phyloP scores from a whole-genome alignment of 176 grass and related monocot genomes.

The Triticum monococcum region DNA sequence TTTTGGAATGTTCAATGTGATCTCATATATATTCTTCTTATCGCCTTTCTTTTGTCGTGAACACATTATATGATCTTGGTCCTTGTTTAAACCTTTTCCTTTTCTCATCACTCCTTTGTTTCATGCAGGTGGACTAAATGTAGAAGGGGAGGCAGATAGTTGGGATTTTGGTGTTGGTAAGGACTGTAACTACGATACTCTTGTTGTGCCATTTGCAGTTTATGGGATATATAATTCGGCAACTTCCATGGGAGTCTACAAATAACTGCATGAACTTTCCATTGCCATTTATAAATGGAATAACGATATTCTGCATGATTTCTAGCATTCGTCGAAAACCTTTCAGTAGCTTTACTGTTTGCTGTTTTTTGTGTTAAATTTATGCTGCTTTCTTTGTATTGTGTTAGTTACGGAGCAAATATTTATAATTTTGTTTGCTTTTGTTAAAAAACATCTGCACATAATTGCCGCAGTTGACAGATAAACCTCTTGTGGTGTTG shows the following conservation, averaged over 20 bases:
- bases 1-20: not conserved
- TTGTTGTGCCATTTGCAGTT: not conserved
- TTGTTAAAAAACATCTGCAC: too few relatives aligned
- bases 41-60: not conserved
- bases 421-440: too few relatives aligned
- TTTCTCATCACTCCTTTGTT: conserved; percentile 31
- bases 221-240: not conserved
- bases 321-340: not conserved
- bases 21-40: not conserved
- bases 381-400: not conserved
- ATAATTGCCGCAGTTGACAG: too few relatives aligned
- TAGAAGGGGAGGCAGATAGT: conserved; percentile 89
- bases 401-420: not conserved
- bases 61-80: not conserved
- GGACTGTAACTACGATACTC: conserved; percentile 5
- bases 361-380: not conserved
- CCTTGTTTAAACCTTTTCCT: not conserved
- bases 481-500: not conserved
- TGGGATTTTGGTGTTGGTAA: conserved; percentile 95
- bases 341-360: not conserved
- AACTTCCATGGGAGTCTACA: not conserved
- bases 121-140: conserved; percentile 78
- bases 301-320: not conserved
- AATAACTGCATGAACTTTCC: not conserved
- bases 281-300: not conserved